Evolutionary conservation across 805 yeast genomes (phyloP).

Genomic region (Diddensiella santjacobensis): DNA sequence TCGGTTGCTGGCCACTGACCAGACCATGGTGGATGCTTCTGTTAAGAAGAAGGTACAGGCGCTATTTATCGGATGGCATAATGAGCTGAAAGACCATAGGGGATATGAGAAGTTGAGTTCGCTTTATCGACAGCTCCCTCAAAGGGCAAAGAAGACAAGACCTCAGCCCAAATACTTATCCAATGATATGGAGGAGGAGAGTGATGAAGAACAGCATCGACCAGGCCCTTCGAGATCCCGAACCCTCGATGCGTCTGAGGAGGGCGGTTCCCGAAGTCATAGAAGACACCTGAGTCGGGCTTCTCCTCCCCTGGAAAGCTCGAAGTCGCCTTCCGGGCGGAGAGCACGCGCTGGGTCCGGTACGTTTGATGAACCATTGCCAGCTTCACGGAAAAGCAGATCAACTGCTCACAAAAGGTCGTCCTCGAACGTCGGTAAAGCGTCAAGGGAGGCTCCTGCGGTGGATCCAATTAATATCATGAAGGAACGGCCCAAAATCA

Average conservation of each 20-base stretch:
- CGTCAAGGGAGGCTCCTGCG: not conserved
- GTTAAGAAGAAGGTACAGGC: constrained; percentile 47
- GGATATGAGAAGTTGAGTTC: constrained; percentile 48
- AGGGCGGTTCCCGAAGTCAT: not conserved
- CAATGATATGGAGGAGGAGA: constrained; percentile 22
- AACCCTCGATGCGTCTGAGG: not conserved
- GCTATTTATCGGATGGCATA: constrained; percentile 65
- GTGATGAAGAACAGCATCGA: constrained; percentile 24
- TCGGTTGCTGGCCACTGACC: constrained; percentile 45
- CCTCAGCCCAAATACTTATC: constrained; percentile 26
- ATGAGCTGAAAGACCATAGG: constrained; percentile 47
- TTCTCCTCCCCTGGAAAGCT: not conserved
- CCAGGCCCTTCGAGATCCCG: constrained; percentile 17
- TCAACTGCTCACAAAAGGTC: constrained; percentile 1
- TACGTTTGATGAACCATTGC: not conserved
- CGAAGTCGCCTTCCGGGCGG: not conserved
- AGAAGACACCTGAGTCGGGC: not conserved
- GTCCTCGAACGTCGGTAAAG: too few relatives aligned
- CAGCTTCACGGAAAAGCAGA: constrained; percentile 4
- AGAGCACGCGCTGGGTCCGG: not conserved
- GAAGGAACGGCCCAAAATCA: constrained; percentile 70
- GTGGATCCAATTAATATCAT: constrained; percentile 14
- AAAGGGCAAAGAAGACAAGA: constrained; percentile 27
- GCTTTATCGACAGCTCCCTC: constrained; percentile 46
- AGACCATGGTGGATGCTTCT: constrained; percentile 36